Evolutionary conservation across 106 monocot species (phyloP).

Genomic region (Narthecium ossifragum): DNA sequence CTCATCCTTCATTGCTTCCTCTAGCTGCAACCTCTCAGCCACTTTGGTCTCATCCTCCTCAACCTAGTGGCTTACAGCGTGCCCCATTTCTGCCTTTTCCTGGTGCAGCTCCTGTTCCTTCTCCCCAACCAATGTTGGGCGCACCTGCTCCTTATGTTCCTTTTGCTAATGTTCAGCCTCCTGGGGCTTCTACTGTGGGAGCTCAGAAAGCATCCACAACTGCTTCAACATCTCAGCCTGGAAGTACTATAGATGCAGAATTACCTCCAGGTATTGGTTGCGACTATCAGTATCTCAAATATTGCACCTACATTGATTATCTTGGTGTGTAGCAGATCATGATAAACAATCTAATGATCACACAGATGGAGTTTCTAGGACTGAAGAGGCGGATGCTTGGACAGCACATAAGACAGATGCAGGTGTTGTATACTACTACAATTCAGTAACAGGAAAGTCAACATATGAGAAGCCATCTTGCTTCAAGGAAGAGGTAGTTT

Average conservation of each 20-base stretch:
- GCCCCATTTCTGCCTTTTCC: constrained; percentile 49
- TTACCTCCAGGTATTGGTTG: constrained; percentile 18
- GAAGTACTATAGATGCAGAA: constrained; percentile 14
- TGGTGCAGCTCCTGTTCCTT: constrained; percentile 26
- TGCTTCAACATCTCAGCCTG: constrained; percentile 12
- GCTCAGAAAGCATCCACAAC: constrained; percentile 7
- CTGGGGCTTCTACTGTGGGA: constrained; percentile 33
- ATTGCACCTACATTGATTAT: background rate
- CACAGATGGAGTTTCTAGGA: constrained; percentile 19
- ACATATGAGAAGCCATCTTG: constrained; percentile 79
- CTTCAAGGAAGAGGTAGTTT: constrained; percentile 76
- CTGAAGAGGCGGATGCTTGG: constrained; percentile 48
- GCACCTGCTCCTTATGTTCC: constrained; percentile 24
- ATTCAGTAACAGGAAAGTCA: constrained; percentile 76
- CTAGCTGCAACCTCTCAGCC: constrained; percentile 29
- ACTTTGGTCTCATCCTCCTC: constrained; percentile 55
- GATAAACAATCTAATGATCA: constrained; percentile 27
- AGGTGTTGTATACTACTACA: constrained; percentile 88
- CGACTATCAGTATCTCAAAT: background rate
- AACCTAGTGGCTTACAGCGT: constrained; percentile 35
- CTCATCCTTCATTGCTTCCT: constrained; percentile 25
- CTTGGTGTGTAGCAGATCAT: constrained; percentile 19
- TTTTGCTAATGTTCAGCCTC: constrained; percentile 32
- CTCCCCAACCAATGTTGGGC: constrained; percentile 25
- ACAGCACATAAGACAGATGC: constrained; percentile 76